A percentile compares a stretch with the other conserved stretches of the same genome.
Conservation (phyloP, 371 early-diverging fungal species). For the Scutellospora calospora region DNA sequence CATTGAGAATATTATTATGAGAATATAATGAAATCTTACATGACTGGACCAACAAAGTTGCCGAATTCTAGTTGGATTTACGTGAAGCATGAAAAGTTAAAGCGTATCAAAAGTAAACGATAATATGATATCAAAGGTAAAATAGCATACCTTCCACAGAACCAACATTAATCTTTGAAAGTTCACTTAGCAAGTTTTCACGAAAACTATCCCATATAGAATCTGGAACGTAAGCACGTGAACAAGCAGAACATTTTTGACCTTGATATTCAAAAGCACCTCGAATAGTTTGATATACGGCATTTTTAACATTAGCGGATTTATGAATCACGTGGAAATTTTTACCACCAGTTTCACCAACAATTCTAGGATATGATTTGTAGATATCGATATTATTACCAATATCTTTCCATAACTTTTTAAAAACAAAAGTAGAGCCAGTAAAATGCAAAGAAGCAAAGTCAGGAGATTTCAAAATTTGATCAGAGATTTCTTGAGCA, state of each 20-base stretch:
- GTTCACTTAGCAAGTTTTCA: constrained; percentile 68
- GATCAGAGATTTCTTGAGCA: constrained; percentile 78
- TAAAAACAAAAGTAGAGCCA: constrained; percentile 94
- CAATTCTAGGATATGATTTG: constrained; percentile 94
- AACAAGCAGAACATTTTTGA: constrained; percentile 97
- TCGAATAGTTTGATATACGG: constrained; percentile 88
- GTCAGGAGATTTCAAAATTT: constrained; percentile 81
- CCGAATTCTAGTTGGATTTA: not conserved
- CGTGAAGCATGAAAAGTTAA: not conserved
- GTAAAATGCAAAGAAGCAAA: constrained; percentile 98
- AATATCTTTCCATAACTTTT: constrained; percentile 91
- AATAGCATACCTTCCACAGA: constrained; percentile 69
- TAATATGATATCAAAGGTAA: not conserved
- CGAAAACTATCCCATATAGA: constrained; percentile 82
- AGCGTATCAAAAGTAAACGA: not conserved
- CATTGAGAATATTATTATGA: not conserved
- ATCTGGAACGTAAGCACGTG: constrained; percentile 91
- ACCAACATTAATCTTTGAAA: constrained; percentile 84
- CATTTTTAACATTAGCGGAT: constrained; percentile 70
- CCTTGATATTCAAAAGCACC: constrained; percentile 97
- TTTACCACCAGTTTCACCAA: constrained; percentile 99
- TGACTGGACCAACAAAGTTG: constrained; percentile 40
- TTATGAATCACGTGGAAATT: constrained; percentile 96
- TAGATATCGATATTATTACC: constrained; percentile 91
- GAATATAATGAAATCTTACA: constrained; percentile 6